A percentile compares a stretch with the other conserved stretches of the same genome.
Evolutionary conservation across 768 basidiomycete genomes (phyloP).

Genomic region (Terana coerulea): DNA sequence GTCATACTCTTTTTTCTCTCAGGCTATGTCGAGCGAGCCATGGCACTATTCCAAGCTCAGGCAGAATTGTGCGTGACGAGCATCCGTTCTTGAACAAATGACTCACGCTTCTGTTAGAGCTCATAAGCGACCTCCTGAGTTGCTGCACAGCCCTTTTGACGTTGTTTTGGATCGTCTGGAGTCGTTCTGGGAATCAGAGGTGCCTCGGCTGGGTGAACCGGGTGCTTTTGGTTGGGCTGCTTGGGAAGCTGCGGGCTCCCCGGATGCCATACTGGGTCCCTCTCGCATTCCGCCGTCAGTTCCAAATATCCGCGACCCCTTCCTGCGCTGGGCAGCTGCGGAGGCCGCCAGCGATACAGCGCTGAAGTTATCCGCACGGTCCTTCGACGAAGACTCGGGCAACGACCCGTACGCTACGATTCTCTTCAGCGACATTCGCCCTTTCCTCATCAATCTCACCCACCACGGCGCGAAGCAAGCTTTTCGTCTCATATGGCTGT

Average conservation of each 20-base stretch:
- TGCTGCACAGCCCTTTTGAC: conserved; percentile 41
- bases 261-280: conserved; percentile 24
- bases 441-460: conserved; percentile 44
- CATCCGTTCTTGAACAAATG: not conserved
- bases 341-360: conserved; percentile 49
- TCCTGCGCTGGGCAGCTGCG: conserved; percentile 57
- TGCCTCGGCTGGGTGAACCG: conserved; percentile 68
- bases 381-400: conserved; percentile 43
- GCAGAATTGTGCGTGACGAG: conserved; percentile 66
- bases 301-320: conserved; percentile 48
- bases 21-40: conserved; percentile 75
- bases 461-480: conserved; percentile 44
- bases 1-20: not conserved
- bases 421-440: conserved; percentile 68
- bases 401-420: conserved; percentile 71
- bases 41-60: conserved; percentile 79
- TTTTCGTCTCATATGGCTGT: conserved; percentile 69
- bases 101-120: conserved; percentile 37
- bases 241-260: conserved; percentile 50
- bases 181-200: conserved; percentile 83
- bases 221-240: conserved; percentile 64
- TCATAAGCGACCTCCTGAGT: conserved; percentile 50
- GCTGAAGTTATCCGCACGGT: conserved; percentile 48
- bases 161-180: conserved; percentile 58
- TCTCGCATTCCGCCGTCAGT: conserved; percentile 18